Percentiles rank a stretch among this genome's conserved stretches.
Conservation (phyloP, 2,329 filamentous ascomycete genomes). For the Venturia asperata region DNA sequence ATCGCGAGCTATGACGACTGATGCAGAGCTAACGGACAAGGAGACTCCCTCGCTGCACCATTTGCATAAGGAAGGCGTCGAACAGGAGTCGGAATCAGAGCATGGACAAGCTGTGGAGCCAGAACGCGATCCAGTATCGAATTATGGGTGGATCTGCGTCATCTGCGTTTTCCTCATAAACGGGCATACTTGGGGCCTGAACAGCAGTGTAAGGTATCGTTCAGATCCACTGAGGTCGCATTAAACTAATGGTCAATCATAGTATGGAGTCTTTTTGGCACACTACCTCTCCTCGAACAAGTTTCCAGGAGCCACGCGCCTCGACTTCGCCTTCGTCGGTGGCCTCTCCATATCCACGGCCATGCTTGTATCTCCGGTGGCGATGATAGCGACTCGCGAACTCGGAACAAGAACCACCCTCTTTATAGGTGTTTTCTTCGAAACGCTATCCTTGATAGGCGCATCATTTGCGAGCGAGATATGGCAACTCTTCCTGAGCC, state of each 20-base stretch:
- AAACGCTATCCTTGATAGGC: slow-evolving; percentile 18
- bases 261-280: slow-evolving; percentile 64
- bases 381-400: slow-evolving; percentile 52
- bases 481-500: slow-evolving; percentile 70
- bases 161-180: slow-evolving; percentile 47
- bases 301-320: slow-evolving; percentile 55
- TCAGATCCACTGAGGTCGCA: not conserved
- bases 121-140: slow-evolving; percentile 2
- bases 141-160: slow-evolving; percentile 33
- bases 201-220: slow-evolving; percentile 35
- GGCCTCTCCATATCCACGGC: slow-evolving; percentile 60
- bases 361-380: slow-evolving; percentile 61
- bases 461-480: slow-evolving; percentile 16
- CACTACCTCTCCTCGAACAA: slow-evolving; percentile 61
- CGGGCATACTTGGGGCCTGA: slow-evolving; percentile 68
- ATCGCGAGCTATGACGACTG: not conserved
- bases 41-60: not conserved
- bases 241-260: slow-evolving; percentile 26
- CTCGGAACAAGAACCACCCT: slow-evolving; percentile 60
- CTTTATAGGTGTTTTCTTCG: slow-evolving; percentile 48
- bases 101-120: not conserved
- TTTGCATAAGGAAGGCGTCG: not conserved
- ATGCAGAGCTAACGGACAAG: not conserved
- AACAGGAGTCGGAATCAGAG: slow-evolving; percentile 5
- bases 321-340: slow-evolving; percentile 73